These are phyloP conservation scores for Annulohypoxylon bovei DNA, from an alignment of 495 filamentous ascomycete genomes.

Conservation along the genomic window DNA sequence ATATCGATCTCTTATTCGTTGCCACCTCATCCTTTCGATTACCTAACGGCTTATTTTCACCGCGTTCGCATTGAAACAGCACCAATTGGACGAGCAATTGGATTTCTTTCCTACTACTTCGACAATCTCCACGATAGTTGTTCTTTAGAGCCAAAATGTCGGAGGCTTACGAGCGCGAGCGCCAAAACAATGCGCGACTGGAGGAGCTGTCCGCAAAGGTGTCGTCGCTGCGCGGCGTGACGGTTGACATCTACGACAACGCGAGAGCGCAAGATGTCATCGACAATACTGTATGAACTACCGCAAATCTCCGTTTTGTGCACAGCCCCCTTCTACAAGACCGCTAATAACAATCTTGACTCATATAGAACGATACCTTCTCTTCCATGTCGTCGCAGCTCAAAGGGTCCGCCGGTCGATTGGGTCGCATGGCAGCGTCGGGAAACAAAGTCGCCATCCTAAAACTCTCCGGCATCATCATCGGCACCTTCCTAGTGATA, in stretches of 20 bases:
- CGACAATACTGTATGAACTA: conserved; percentile 76
- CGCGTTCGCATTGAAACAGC: not conserved
- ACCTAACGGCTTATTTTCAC: not conserved
- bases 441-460: conserved; percentile 92
- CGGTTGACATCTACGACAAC: conserved; percentile 97
- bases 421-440: conserved; percentile 89
- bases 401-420: conserved; percentile 84
- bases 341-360: not conserved
- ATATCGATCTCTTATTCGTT: conserved; percentile 6
- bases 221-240: conserved; percentile 90
- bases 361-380: conserved; percentile 63
- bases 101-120: not conserved
- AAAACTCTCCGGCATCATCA: conserved; percentile 85
- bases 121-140: not conserved
- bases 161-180: conserved; percentile 93
- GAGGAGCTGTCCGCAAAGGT: conserved; percentile 91
- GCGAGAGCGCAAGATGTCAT: conserved; percentile 87
- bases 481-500: conserved; percentile 75
- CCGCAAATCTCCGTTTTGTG: not conserved
- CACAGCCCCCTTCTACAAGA: not conserved
- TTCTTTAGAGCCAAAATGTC: conserved; percentile 68
- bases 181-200: conserved; percentile 95
- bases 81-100: not conserved
- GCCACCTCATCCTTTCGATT: not conserved
- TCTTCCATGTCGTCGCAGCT: conserved; percentile 69